Percentiles rank a stretch among this genome's conserved stretches.
These are phyloP conservation scores for Magnaporthiopsis rhizophila DNA, from an alignment of 2,329 filamentous ascomycete species.

Conservation along the genomic window DNA sequence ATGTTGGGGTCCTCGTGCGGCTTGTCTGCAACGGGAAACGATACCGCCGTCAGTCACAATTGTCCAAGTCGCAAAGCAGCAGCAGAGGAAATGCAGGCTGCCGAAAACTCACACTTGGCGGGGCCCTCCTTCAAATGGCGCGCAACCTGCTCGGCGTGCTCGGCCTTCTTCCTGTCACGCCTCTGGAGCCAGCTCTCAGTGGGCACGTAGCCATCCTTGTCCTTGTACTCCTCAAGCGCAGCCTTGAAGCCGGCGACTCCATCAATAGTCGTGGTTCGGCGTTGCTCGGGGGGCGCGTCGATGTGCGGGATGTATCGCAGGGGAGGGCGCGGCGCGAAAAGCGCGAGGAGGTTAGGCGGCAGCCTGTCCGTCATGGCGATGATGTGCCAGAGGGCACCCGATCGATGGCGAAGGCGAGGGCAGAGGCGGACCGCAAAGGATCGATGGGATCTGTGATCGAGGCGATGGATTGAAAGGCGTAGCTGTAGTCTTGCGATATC, in stretches of 20 bases:
- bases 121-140: constrained; percentile 56
- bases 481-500: too few relatives aligned
- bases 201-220: constrained; percentile 66
- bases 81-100: not conserved
- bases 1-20: constrained; percentile 81
- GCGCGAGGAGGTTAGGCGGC: constrained; percentile 81
- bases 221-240: constrained; percentile 67
- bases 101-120: constrained; percentile 45
- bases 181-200: constrained; percentile 91
- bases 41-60: not conserved
- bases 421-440: too few relatives aligned
- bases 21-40: constrained; percentile 51
- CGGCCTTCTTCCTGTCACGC: constrained; percentile 73
- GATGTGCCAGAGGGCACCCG: too few relatives aligned
- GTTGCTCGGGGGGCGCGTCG: constrained; percentile 76
- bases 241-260: constrained; percentile 70
- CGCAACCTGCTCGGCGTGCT: constrained; percentile 66
- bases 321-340: constrained; percentile 90
- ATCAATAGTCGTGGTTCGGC: constrained; percentile 63
- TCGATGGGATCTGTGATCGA: too few relatives aligned
- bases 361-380: constrained; percentile 85
- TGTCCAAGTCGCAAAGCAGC: not conserved
- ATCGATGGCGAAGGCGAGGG: too few relatives aligned
- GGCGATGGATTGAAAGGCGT: too few relatives aligned
- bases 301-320: constrained; percentile 79